These are phyloP conservation scores for Mallotus repandus DNA, from an alignment of 441 rosid species.

Conservation along the genomic window DNA sequence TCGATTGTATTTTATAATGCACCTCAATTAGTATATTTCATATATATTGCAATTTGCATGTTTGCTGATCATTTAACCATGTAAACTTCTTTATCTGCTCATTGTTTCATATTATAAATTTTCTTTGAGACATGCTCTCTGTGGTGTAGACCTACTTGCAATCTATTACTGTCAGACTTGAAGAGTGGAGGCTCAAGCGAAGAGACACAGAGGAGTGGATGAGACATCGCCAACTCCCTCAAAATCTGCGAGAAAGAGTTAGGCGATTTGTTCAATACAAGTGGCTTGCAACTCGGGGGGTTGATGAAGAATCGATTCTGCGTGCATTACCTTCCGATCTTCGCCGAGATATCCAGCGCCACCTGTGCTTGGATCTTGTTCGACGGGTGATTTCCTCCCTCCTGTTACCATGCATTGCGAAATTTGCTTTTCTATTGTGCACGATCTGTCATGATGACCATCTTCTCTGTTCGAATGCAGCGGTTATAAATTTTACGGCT, in stretches of 20 bases:
- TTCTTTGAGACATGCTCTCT: background rate
- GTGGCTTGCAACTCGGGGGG: slow-evolving; percentile 91
- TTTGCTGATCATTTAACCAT: background rate
- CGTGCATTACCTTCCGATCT: slow-evolving; percentile 69
- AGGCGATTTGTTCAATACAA: slow-evolving; percentile 76
- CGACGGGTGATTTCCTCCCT: slow-evolving; percentile 57
- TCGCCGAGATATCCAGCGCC: slow-evolving; percentile 81
- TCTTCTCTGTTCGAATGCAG: background rate
- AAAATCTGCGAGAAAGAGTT: slow-evolving; percentile 58
- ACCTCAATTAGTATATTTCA: too few relatives aligned
- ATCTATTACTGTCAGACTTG: slow-evolving; percentile 91
- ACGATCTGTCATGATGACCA: background rate
- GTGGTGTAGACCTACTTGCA: slow-evolving; percentile 72
- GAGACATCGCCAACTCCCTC: slow-evolving; percentile 85
- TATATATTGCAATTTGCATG: too few relatives aligned
- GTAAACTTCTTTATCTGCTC: background rate
- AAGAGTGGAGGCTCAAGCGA: slow-evolving; percentile 90
- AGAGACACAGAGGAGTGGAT: slow-evolving; percentile 98
- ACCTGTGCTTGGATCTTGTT: slow-evolving; percentile 91
- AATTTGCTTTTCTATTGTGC: background rate
- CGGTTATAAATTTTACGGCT: background rate
- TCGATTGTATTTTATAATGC: too few relatives aligned
- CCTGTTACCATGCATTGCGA: background rate
- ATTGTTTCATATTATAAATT: background rate
- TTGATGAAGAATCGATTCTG: slow-evolving; percentile 80